Conservation (phyloP, 345 rosid species). For the Microthlaspi erraticum region DNA sequence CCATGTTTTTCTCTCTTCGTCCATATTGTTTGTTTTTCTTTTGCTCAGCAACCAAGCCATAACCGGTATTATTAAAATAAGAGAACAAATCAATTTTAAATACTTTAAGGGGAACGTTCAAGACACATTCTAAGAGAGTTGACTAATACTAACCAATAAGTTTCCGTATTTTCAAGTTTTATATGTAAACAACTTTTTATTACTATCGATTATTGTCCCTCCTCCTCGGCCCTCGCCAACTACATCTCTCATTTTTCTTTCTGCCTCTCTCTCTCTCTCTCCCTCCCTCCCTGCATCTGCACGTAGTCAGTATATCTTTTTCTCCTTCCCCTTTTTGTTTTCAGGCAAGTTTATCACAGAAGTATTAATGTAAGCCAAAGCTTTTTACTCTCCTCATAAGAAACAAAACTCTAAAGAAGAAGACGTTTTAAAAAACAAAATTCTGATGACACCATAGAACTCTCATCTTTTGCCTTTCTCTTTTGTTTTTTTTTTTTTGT, state of each 20-base stretch:
- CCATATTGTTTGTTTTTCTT: no score
- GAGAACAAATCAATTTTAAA: neutral
- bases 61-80: no score
- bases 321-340: neutral
- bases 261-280: neutral
- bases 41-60: no score
- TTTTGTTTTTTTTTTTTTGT: no score
- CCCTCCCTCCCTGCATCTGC: constrained; percentile 13
- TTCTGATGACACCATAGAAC: no score
- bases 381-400: neutral
- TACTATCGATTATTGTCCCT: constrained; percentile 18
- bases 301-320: neutral
- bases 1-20: no score
- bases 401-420: constrained; percentile 4
- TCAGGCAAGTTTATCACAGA: neutral
- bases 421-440: neutral
- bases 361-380: neutral
- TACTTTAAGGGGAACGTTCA: no score
- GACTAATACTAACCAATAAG: constrained; percentile 9
- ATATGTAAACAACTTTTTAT: neutral
- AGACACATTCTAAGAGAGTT: neutral
- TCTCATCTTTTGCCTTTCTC: no score
- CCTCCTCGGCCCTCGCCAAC: constrained; percentile 6
- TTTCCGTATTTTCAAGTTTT: neutral
- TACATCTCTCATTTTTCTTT: neutral